Base-by-base conservation (phyloP, 306 rosid species). In the Macrotyloma uniflorum region DNA sequence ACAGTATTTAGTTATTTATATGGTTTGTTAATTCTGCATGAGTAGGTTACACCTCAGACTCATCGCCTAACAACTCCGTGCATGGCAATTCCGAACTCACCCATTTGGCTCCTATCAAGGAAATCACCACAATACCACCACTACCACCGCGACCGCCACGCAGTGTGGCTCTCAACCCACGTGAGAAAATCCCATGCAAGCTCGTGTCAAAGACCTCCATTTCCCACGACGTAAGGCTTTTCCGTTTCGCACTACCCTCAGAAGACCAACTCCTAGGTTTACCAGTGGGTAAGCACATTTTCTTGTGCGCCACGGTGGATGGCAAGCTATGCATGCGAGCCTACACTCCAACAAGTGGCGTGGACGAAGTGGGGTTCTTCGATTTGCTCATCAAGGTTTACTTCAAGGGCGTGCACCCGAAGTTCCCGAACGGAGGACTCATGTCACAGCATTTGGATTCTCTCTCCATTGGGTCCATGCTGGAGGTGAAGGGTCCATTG, bases 281-380 rank as follows among this genome's bases (percentile, higher is more conserved):
- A 23, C 96, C 97, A 0, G 91, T 94, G 0, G 98, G 98, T 0
- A 94, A 94, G 40, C 98, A 92, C 80, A 79, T 94, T 4, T 94
- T 90, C 61, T 0, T 92, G n/a, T 90, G 93, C 22, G 93, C 91
- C 22, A 69, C 18, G n/a, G 63, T 92, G 2, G 86, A 86, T 2
- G 89, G 63, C 0, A 92, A 92, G 83, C 77, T 94, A 0, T 89
- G 93, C 86, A 90, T 94, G 92, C 87, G 98, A 54, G 98, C 97
- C 40, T 94, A 94, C 66, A 94, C 98, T 1, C 98, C 98, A 7
- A 78, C 91, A 0, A 92, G 86, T 66, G 30, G 80, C 36, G 58
- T 83, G 0, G 95, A 92, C 28, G 88, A 83, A 67, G 84, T 88
- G 1, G 97, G 98, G 0, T 86, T 68, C 55, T 92, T 94, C 7